phyloP scores from a whole-genome alignment of 2,329 filamentous ascomycete genomes.

The Nakataea oryzae region DNA sequence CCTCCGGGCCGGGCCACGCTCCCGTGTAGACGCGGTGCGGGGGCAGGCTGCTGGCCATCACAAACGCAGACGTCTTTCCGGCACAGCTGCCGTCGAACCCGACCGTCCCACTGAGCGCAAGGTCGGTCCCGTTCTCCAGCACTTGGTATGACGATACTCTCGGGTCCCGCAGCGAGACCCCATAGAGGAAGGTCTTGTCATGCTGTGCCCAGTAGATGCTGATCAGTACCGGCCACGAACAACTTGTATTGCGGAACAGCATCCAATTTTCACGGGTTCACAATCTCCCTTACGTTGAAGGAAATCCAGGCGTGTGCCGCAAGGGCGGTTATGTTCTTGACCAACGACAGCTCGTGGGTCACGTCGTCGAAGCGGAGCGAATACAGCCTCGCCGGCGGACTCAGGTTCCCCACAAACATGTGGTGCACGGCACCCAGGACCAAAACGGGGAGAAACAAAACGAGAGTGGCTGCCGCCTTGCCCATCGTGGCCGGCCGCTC shows the following conservation, averaged over 20 bases:
- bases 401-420: conserved; percentile 59
- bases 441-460: not conserved
- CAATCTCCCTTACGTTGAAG: conserved; percentile 6
- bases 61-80: conserved; percentile 9
- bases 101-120: conserved; percentile 6
- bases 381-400: conserved; percentile 53
- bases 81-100: conserved; percentile 4
- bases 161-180: conserved; percentile 5
- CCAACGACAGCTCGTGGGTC: conserved; percentile 41
- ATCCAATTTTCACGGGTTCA: no score
- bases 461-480: not conserved
- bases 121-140: conserved; percentile 2
- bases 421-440: conserved; percentile 32
- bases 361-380: conserved; percentile 58
- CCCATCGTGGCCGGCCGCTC: not conserved
- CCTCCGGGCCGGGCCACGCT: conserved; percentile 8
- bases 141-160: conserved; percentile 8
- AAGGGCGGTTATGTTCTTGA: conserved; percentile 32
- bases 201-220: conserved; percentile 1
- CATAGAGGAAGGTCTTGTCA: conserved; percentile 11
- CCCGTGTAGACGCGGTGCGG: conserved; percentile 10
- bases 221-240: no score
- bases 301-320: conserved; percentile 11
- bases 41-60: conserved; percentile 4
- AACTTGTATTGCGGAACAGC: no score